Conservation (phyloP, 371 early-diverging fungal species). For the Mucor ambiguus region DNA sequence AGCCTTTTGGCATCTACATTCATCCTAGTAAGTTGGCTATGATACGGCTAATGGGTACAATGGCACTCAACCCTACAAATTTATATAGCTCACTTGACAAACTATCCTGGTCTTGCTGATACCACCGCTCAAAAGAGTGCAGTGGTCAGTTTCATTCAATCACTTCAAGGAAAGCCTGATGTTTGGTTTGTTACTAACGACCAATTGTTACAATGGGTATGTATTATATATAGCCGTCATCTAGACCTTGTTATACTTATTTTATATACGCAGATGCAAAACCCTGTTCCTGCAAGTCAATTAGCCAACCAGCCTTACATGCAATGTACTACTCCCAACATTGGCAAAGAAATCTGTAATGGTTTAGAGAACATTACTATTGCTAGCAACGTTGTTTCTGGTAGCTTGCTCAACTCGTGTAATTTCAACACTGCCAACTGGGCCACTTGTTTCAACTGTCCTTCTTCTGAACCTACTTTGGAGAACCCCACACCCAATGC, state of each 20-base stretch:
- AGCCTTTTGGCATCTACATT: slow-evolving; percentile 71
- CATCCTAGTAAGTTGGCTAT: slow-evolving; percentile 44
- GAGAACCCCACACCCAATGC: slow-evolving; percentile 57
- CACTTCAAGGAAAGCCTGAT: slow-evolving; percentile 54
- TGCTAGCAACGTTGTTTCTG: slow-evolving; percentile 49
- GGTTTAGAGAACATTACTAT: slow-evolving; percentile 61
- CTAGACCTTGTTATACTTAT: not conserved
- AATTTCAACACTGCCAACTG: slow-evolving; percentile 58
- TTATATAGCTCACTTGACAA: slow-evolving; percentile 41
- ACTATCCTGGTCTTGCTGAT: slow-evolving; percentile 44
- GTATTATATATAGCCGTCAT: not conserved
- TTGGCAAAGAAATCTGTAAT: slow-evolving; percentile 75
- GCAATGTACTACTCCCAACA: slow-evolving; percentile 62
- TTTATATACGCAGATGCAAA: slow-evolving; percentile 53
- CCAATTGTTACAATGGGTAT: slow-evolving; percentile 64
- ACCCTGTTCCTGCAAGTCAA: slow-evolving; percentile 66
- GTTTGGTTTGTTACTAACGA: slow-evolving; percentile 73
- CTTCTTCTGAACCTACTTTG: slow-evolving; percentile 51
- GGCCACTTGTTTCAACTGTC: slow-evolving; percentile 72
- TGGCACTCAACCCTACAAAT: no score
- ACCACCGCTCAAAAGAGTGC: slow-evolving; percentile 33
- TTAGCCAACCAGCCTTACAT: slow-evolving; percentile 60
- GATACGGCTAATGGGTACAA: no score
- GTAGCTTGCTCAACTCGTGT: slow-evolving; percentile 50
- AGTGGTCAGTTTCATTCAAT: slow-evolving; percentile 54